Base-by-base conservation (phyloP, 192 early-diverging fungal species). In the Helicostylum pulchrum region DNA sequence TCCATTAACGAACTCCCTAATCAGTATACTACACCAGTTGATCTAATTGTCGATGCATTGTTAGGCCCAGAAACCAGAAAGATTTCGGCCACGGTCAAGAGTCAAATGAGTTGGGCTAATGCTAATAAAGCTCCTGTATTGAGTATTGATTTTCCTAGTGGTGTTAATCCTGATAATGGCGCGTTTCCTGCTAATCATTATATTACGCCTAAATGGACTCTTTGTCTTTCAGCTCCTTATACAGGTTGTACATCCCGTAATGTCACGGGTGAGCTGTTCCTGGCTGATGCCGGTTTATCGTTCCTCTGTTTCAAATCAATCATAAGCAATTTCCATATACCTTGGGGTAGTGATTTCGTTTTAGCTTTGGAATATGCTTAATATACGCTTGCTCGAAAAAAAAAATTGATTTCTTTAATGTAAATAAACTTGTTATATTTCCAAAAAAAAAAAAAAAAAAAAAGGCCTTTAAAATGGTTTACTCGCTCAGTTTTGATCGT, bases 21-120 rank as follows among this genome's bases (percentile, higher is more conserved):
- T 20, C 75, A 77, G 26, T 58, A 68, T 9, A 77, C 78, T 7
- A 72, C 76, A 1, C 81, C 84, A 11, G 79, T 85, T 9, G 90
- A 92, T 69, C 49, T 90, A 15, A 88, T 92, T 43, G 79, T 92
- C 62, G 90, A 92, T 74, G 85, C 83, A 2, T 65, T 92, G 62
- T 61, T 92, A 5, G 88, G 88, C 0, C 65, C 81, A 12, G 46
- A 48, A 5, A 48, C 46, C 0, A 48, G 12, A 12, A 48, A 48
- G 17, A 1, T 19, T 9, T 45, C 31, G 4, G 36, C 61, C 4
- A 26, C 63, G 14, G 76, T 86, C 1, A 83, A 78, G 34, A 77
- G 85, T 21, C 53, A 84, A 49, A 90, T 92, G 63, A 79, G 80
- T n/a, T 92, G 89, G 88, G 84, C 87, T 4, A 92, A 89, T 66